phyloP scores from a whole-genome alignment of 1,284 basidiomycete species.

The Cronartium quercuum region DNA sequence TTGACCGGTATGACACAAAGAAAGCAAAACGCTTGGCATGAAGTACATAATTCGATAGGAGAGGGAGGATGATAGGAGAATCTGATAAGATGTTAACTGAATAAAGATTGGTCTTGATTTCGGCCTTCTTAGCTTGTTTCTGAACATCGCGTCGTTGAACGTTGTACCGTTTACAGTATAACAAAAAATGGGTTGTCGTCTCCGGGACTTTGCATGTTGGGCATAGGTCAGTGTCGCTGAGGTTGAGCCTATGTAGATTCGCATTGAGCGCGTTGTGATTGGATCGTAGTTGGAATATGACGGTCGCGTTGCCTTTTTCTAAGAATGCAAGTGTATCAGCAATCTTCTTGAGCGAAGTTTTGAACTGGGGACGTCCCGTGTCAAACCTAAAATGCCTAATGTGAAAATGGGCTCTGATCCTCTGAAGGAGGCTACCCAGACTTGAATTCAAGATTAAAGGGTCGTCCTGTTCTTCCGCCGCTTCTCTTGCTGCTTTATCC shows the following conservation, averaged over 20 bases:
- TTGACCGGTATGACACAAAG: too few species aligned
- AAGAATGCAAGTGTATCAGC: too few species aligned
- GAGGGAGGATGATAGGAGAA: too few species aligned
- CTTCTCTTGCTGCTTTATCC: too few species aligned
- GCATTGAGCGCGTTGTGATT: neutral
- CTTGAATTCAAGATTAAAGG: neutral
- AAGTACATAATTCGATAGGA: too few species aligned
- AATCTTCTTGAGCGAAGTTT: too few species aligned
- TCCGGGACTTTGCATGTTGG: neutral
- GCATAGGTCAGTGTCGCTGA: neutral
- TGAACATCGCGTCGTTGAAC: neutral
- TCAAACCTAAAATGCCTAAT: too few species aligned
- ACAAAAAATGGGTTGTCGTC: conserved; percentile 1
- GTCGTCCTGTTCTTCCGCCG: too few species aligned
- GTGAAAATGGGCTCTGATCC: neutral
- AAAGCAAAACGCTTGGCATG: too few species aligned
- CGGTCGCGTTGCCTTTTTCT: neutral
- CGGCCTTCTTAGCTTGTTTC: neutral
- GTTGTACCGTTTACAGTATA: neutral
- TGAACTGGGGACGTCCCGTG: too few species aligned
- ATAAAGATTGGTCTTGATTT: too few species aligned
- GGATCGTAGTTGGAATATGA: neutral
- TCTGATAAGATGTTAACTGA: too few species aligned
- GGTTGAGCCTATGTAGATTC: neutral
- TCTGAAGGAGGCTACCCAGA: neutral